Conservation (phyloP, 345 rosid genomes). For the Gossypium stocksii region DNA sequence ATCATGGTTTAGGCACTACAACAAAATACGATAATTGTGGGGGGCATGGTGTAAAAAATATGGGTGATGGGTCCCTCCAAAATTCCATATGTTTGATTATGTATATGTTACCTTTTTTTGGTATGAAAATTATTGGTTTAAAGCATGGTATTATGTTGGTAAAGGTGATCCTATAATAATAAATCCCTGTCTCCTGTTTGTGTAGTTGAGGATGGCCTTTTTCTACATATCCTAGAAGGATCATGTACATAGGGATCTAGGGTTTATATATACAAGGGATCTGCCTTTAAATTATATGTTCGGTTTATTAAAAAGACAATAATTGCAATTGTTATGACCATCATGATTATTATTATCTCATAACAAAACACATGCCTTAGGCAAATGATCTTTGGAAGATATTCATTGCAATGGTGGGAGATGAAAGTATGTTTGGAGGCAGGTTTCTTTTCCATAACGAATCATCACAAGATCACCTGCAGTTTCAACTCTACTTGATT, state of each 20-base stretch:
- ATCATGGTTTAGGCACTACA: slow-evolving; percentile 27
- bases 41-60: slow-evolving; percentile 7
- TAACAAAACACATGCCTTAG: not conserved
- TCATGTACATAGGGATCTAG: not conserved
- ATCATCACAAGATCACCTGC: not conserved
- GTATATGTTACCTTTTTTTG: not conserved
- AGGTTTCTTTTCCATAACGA: not conserved
- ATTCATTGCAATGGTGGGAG: not conserved
- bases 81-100: not conserved
- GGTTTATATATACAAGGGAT: not conserved
- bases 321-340: slow-evolving; percentile 12
- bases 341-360: not conserved
- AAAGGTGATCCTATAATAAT: slow-evolving; percentile 41
- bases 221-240: not conserved
- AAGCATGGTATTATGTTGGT: slow-evolving; percentile 27
- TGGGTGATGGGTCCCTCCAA: not conserved
- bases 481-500: slow-evolving; percentile 9
- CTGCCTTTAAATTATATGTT: not conserved
- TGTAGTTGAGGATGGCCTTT: slow-evolving; percentile 3
- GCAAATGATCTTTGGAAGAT: slow-evolving; percentile 3
- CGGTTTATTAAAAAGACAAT: slow-evolving; percentile 4
- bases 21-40: slow-evolving; percentile 19
- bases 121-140: not conserved
- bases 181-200: slow-evolving; percentile 32
- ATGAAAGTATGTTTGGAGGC: not conserved